A percentile compares a stretch with the other conserved stretches of the same genome.
phyloP scores from a whole-genome alignment of 371 early-diverging fungal genomes.

The Mucor velutinosus region DNA sequence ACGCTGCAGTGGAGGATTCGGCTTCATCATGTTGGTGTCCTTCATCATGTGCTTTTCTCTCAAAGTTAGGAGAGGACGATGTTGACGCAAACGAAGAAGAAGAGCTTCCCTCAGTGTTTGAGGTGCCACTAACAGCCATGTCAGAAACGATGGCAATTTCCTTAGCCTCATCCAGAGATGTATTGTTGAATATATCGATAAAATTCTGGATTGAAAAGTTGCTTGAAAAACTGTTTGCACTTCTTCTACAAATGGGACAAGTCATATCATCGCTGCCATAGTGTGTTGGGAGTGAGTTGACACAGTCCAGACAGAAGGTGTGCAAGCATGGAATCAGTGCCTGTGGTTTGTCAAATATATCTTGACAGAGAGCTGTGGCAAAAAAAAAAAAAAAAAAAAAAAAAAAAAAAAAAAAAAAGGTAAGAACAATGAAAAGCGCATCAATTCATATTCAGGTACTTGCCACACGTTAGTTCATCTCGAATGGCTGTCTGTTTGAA shows the following conservation, averaged over 20 bases:
- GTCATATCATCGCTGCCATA: background rate
- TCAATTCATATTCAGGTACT: background rate
- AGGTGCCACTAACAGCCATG: too few species aligned
- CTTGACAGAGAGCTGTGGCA: slow-evolving; percentile 27
- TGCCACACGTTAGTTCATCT: slow-evolving; percentile 25
- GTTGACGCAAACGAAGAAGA: background rate
- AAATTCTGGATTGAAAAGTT: slow-evolving; percentile 25
- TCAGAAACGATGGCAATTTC: background rate
- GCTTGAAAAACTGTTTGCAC: background rate
- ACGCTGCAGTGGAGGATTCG: background rate
- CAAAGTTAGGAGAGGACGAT: too few species aligned
- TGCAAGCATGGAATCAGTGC: slow-evolving; percentile 30
- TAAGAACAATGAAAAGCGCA: background rate
- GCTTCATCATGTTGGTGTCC: background rate
- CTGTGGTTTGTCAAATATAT: slow-evolving; percentile 23
- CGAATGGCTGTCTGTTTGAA: background rate
- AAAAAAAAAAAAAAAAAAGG: background rate
- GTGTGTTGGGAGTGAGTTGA: background rate
- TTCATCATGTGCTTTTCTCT: too few species aligned
- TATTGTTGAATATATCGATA: slow-evolving; percentile 10
- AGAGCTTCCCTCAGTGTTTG: background rate
- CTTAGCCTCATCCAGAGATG: background rate
- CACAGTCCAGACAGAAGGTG: slow-evolving; percentile 24
- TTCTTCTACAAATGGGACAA: slow-evolving; percentile 27
- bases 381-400: background rate